Conservation (phyloP, 2,329 filamentous ascomycete genomes). For the Colletotrichum godetiae region DNA sequence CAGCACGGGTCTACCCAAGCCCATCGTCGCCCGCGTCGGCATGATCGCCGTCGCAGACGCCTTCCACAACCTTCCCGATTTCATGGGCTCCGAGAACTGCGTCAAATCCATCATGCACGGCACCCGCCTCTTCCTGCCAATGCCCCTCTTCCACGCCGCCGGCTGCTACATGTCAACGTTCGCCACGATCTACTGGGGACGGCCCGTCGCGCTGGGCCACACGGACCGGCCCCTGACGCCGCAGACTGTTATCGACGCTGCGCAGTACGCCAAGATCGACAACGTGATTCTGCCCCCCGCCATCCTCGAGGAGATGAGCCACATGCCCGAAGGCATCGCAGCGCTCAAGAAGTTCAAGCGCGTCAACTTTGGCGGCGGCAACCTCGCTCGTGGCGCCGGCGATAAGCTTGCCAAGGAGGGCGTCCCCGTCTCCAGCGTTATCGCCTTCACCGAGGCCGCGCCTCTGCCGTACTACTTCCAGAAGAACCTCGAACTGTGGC, state of each 20-base stretch:
- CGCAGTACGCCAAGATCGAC: conserved; percentile 43
- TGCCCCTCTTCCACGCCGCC: conserved; percentile 54
- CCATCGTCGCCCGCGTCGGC: conserved; percentile 53
- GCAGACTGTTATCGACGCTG: conserved; percentile 46
- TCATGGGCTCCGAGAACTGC: conserved; percentile 22
- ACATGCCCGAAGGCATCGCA: conserved; percentile 43
- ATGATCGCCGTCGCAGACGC: conserved; percentile 49
- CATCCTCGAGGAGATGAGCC: conserved; percentile 55
- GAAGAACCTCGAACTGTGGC: conserved; percentile 30
- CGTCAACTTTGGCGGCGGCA: conserved; percentile 53
- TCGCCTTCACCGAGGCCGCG: conserved; percentile 54
- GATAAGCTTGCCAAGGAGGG: conserved; percentile 50
- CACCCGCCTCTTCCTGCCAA: conserved; percentile 32
- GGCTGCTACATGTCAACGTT: conserved; percentile 42
- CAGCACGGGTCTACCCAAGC: conserved; percentile 59
- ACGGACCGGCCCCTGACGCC: conserved; percentile 48
- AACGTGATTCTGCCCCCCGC: conserved; percentile 49
- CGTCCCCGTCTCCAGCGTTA: conserved; percentile 48
- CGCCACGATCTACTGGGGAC: conserved; percentile 45
- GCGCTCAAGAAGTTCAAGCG: conserved; percentile 46
- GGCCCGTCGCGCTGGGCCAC: conserved; percentile 43
- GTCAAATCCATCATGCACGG: conserved; percentile 3
- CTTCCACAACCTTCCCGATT: conserved; percentile 19
- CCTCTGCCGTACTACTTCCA: conserved; percentile 54
- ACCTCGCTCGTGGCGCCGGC: conserved; percentile 49